Evolutionary conservation across 306 rosid genomes (phyloP), one percentile per base, ranked within the genome.

Genomic region (Delonix regia): DNA sequence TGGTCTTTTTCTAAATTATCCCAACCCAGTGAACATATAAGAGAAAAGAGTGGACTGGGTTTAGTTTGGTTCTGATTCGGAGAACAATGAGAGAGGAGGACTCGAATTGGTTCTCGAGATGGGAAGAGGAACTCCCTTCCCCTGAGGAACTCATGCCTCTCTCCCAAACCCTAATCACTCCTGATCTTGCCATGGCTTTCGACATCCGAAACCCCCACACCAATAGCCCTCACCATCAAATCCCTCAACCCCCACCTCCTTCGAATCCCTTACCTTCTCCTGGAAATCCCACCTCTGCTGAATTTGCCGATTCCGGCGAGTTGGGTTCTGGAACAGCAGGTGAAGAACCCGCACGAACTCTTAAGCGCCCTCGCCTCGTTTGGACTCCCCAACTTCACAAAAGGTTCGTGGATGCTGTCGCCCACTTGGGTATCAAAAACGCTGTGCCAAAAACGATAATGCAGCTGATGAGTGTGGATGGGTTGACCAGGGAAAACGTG

Each of bases 401-500:
- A 85, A 88, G 98, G 38, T 95, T 95, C 47, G 98, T 95, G 0
- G 99, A 95, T 41, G 99, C 98, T 4, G 99, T 95, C 18, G 98
- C 97, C 1, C 99, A 95, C 80, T 83, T 95, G 73, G 99, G 99
- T 41, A 92, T 92, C 34, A 92, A 94, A 83, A 95, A 92, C 79
- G 99, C 99, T 6, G 99, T 95, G 3, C 99, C 99, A 53, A 95
- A 95, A 86, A 95, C 97, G 53, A 95, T 95, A 91, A 95, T 95
- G 99, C 99, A 95, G 98, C 94, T 95, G 28, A 95, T 95, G 99
- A 92, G 97, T 74, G 98, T 95, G 5, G 99, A 95, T 19, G 99
- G 99, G n/a, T 83, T 95, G 73, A 95, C 99, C 10, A 53, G 99
- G 4, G 99, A 95, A 73, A 95, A 95, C 84, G 99, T 95, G 0